phyloP scores from a whole-genome alignment of 2,329 filamentous ascomycete species.

The Rhynchosporium agropyri region DNA sequence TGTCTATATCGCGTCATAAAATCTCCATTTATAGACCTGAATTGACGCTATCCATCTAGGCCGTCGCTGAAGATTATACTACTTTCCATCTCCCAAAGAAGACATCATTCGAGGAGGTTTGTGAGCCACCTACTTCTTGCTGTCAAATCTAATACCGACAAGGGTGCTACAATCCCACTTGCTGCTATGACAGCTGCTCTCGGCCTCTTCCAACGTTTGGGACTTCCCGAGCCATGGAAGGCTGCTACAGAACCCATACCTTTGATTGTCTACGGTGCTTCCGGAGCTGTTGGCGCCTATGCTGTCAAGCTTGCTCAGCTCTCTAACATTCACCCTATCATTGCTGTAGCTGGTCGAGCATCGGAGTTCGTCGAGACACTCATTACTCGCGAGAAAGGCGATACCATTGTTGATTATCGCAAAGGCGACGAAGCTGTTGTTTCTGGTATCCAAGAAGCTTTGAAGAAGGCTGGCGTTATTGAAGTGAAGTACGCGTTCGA shows the following conservation, averaged over 20 bases:
- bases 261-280: conserved; percentile 39
- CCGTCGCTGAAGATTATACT: conserved; percentile 56
- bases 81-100: conserved; percentile 50
- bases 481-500: conserved; percentile 40
- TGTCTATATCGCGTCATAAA: too few species aligned
- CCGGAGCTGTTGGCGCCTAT: conserved; percentile 50
- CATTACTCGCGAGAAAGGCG: conserved; percentile 53
- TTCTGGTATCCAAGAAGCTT: conserved; percentile 36
- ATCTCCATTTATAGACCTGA: too few species aligned
- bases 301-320: conserved; percentile 54
- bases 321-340: conserved; percentile 60
- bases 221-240: conserved; percentile 46
- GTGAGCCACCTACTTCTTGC: conserved; percentile 44
- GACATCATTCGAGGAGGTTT: conserved; percentile 39
- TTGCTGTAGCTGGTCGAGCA: conserved; percentile 57
- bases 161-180: conserved; percentile 49
- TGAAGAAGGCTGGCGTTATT: conserved; percentile 32
- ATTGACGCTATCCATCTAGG: conserved; percentile 28
- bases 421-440: conserved; percentile 50
- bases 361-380: conserved; percentile 51
- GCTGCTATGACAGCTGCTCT: conserved; percentile 50
- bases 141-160: conserved; percentile 41
- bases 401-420: conserved; percentile 59
- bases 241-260: conserved; percentile 30
- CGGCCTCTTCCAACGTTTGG: conserved; percentile 44